Base-by-base conservation (phyloP, 2,329 filamentous ascomycete species). In the Pseudocercospora fijiensis region DNA sequence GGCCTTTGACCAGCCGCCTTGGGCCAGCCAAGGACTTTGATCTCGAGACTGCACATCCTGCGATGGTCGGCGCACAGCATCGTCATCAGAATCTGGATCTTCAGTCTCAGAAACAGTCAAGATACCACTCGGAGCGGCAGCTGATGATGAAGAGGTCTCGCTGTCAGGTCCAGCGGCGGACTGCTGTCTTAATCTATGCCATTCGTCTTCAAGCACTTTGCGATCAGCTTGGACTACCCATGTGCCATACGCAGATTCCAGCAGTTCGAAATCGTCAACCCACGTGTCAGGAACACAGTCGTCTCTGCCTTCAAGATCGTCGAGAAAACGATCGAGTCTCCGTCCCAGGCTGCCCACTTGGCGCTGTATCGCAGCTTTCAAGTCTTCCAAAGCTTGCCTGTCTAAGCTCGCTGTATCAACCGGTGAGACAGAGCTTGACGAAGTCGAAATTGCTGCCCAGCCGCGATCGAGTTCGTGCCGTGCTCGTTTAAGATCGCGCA, bases 221-320 rank as follows among this genome's bases (percentile, higher is more conserved):
- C 84, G 84, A 73, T 96, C 91, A 30, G 90, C 92, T 55, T 88
- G 84, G 55, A 89, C 88, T 49, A 88, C 86, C 95, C 95, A 99
- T 24, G 88, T 84, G 7, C 87, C 86, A 76, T 94, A 96, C 28
- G 88, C 85, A 10, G 84, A 81, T 76, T 99, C 95, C 4, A 96
- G 81, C 0, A 79, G 78, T 75, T 98, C 95, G 79, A 98, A 89
- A 4, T 88, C 85, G 71, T 96, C 91, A 61, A 98, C 86, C 95
- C 94, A 99, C 27, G 81, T 76, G 45, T 96, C 90, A 0, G 95
- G 95, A 9, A 99, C 80, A 0, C 90, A 91, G 72, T 99, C 95
- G 49, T 89, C 83, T 60, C 88, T 83, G 1, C 92, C 93, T 76
- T 98, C 95, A 1, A 98, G 82, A 30, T 86, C 84, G 76, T 99